These are phyloP conservation scores for Madurella mycetomatis DNA, from an alignment of 2,329 filamentous ascomycete species.

Conservation along the genomic window DNA sequence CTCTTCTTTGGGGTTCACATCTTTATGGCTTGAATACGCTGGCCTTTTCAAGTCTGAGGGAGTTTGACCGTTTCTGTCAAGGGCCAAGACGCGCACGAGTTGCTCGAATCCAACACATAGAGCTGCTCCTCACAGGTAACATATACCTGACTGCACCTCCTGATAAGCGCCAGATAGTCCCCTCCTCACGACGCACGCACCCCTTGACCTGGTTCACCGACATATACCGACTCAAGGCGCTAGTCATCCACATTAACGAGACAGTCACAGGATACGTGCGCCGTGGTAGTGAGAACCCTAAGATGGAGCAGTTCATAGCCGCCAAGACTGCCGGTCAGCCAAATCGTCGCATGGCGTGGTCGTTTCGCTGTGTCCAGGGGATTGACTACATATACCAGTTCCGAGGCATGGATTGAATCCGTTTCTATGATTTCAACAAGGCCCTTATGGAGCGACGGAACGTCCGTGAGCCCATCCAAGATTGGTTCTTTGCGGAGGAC, in stretches of 20 bases:
- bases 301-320: constrained; percentile 23
- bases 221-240: constrained; percentile 36
- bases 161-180: constrained; percentile 21
- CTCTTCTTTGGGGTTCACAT: constrained; percentile 37
- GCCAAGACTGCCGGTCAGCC: constrained; percentile 35
- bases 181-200: constrained; percentile 37
- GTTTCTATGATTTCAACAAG: constrained; percentile 38
- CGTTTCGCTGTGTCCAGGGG: constrained; percentile 41
- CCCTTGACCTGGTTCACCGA: constrained; percentile 35
- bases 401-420: constrained; percentile 39
- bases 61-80: constrained; percentile 44
- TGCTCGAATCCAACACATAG: constrained; percentile 42
- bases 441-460: constrained; percentile 4
- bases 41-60: constrained; percentile 50
- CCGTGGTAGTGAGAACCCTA: constrained; percentile 34
- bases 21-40: constrained; percentile 50
- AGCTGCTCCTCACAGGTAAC: constrained; percentile 40
- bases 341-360: constrained; percentile 35
- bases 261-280: constrained; percentile 29
- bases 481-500: constrained; percentile 34
- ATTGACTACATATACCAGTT: constrained; percentile 42
- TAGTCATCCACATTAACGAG: constrained; percentile 41
- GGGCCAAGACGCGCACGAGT: constrained; percentile 38
- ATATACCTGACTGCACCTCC: constrained; percentile 28
- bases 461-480: constrained; percentile 23